phyloP scores from a whole-genome alignment of 1,139 yeast genomes.

The Blastobotrys proliferans region DNA sequence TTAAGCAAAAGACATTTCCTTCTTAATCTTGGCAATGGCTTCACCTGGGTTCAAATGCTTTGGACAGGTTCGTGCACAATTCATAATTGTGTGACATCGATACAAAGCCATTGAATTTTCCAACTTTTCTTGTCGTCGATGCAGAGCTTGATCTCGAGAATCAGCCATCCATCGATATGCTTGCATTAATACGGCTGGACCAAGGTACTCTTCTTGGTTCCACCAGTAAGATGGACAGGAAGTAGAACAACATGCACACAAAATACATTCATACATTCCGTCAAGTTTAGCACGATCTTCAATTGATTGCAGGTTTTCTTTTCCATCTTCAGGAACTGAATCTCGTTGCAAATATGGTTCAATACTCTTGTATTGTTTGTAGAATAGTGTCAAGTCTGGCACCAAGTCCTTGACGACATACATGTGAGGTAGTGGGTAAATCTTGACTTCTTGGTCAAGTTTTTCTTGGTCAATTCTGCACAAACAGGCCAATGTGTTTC shows the following conservation, averaged over 20 bases:
- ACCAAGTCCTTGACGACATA: constrained; percentile 95
- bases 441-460: constrained; percentile 69
- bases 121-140: constrained; percentile 77
- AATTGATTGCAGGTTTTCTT: constrained; percentile 85
- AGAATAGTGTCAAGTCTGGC: constrained; percentile 95
- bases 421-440: constrained; percentile 98
- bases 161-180: constrained; percentile 99
- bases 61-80: constrained; percentile 97
- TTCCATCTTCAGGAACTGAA: constrained; percentile 78
- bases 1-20: constrained; percentile 77
- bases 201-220: constrained; percentile 98
- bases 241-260: constrained; percentile 98
- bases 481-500: constrained; percentile 93
- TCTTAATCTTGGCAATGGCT: constrained; percentile 97
- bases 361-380: constrained; percentile 97
- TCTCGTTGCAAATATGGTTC: constrained; percentile 95
- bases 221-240: constrained; percentile 99
- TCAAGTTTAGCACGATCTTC: constrained; percentile 96
- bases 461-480: constrained; percentile 89
- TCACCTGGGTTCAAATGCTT: constrained; percentile 98
- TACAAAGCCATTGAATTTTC: constrained; percentile 97
- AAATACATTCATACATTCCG: constrained; percentile 94
- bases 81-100: constrained; percentile 99
- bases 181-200: constrained; percentile 98
- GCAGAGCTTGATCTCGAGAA: constrained; percentile 90